Evolutionary conservation across 2,329 filamentous ascomycete genomes (phyloP), one percentile per base, ranked within the genome.

Genomic region (Diplodia scrobiculata): DNA sequence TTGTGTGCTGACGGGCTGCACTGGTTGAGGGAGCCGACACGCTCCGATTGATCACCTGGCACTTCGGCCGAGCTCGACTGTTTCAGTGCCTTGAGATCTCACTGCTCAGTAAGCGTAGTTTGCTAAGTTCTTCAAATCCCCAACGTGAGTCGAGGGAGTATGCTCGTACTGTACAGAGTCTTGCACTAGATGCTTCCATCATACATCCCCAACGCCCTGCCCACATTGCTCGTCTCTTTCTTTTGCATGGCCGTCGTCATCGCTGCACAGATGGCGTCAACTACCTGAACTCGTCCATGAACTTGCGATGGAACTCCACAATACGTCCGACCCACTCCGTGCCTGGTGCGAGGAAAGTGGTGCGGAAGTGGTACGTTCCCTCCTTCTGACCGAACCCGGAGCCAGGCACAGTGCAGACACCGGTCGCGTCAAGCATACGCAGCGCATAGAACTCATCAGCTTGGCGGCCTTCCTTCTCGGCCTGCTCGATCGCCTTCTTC

Each of bases 371-470:
- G 74, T 95, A 83, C 0, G 91, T 95, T 72, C 89, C 90, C 73
- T 95, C 90, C 80, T 90, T 93, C 83, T 99, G 95, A 5, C 95
- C 95, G 75, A 99, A 99, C 0, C 95, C 95, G 66, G 87, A 89
- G 52, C 95, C 95, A 0, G 95, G 90, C 2, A 99, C 92, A 64
- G 97, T 90, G 73, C 95, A 99, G 67, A 99, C 89, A 68, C 95
- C 95, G 0, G 95, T 99, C 1, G 91, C 90, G 77, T 99, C 93
- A 68, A 99, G 89, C 73, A 99, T 83, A 68, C 87, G 86, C 82
- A 96, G 86, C 80, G 90, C 92, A 84, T 99, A 99, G 81, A 96
- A 97, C 79, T 98, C 94, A 73, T 99, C 95, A 1, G 94, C 81
- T 13, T 84, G 82, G 74, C 90, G 90, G 72, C 87, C 87, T 77